Evolutionary conservation across 257 asterid genomes (phyloP).

Genomic region (Marsdenia floribunda): DNA sequence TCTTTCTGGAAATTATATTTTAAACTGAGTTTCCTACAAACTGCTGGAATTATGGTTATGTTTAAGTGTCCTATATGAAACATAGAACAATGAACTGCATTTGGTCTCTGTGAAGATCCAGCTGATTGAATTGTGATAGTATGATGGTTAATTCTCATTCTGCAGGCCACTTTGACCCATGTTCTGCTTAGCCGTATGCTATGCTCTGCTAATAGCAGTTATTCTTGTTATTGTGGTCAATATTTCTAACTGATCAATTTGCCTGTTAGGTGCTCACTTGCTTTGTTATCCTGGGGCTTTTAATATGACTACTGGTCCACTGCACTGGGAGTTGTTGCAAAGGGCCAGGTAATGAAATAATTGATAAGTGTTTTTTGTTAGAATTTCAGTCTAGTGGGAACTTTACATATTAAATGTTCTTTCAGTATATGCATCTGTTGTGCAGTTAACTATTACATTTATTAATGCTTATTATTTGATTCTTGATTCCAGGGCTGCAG

Average conservation of each 20-base stretch:
- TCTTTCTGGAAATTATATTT: neutral
- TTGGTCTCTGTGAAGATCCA: neutral
- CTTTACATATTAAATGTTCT: neutral
- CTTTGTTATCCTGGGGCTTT: conserved; percentile 91
- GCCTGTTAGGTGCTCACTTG: conserved; percentile 72
- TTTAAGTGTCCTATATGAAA: neutral
- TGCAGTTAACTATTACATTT: neutral
- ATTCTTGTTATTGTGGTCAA: conserved; percentile 1
- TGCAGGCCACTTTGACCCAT: neutral
- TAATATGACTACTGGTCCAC: conserved; percentile 95
- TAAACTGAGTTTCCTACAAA: neutral
- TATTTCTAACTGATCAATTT: conserved; percentile 22
- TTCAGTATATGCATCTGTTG: neutral
- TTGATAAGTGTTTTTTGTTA: too few relatives aligned
- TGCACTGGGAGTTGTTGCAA: conserved; percentile 86
- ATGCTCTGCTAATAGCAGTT: neutral
- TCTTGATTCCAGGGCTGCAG: conserved; percentile 72
- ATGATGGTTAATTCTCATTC: neutral
- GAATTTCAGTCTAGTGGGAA: neutral
- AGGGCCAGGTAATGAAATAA: conserved; percentile 64
- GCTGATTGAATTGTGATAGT: neutral
- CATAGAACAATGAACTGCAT: neutral
- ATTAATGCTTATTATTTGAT: conserved; percentile 12
- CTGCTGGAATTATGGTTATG: neutral
- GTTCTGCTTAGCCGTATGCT: neutral